Conservation (phyloP, 805 yeast genomes). For the Maudiozyma pseudohumilis region DNA sequence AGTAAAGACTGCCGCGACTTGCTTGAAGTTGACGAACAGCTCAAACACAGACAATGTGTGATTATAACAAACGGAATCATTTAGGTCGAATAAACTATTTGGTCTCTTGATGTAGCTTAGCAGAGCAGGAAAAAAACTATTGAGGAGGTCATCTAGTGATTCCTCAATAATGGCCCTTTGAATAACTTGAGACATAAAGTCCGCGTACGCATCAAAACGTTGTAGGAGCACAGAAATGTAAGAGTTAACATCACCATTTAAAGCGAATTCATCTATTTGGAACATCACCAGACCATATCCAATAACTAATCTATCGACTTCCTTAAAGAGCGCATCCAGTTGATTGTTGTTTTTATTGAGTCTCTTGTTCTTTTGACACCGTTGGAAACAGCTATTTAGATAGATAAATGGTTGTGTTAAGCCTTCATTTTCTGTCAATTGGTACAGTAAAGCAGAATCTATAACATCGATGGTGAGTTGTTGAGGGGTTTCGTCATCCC, state of each 20-base stretch:
- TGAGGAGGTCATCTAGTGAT: constrained; percentile 47
- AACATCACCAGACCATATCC: constrained; percentile 62
- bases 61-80: constrained; percentile 40
- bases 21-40: constrained; percentile 46
- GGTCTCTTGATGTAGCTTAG: constrained; percentile 18
- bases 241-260: constrained; percentile 15
- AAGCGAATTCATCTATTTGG: constrained; percentile 48
- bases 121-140: constrained; percentile 34
- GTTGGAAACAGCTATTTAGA: constrained; percentile 21
- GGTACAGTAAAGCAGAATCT: constrained; percentile 25
- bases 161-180: constrained; percentile 58
- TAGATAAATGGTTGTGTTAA: constrained; percentile 20
- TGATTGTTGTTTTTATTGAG: constrained; percentile 36
- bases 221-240: constrained; percentile 24
- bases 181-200: constrained; percentile 48
- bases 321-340: constrained; percentile 33
- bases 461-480: constrained; percentile 10
- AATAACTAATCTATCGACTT: constrained; percentile 31
- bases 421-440: constrained; percentile 25
- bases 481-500: neutral
- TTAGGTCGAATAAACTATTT: constrained; percentile 31
- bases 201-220: constrained; percentile 27
- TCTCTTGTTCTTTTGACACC: constrained; percentile 33
- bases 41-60: constrained; percentile 47
- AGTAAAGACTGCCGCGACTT: constrained; percentile 51